A percentile compares a stretch with the other conserved stretches of the same genome.
Conservation (phyloP, 2,329 filamentous ascomycete genomes). For the Dothistroma septosporum region DNA sequence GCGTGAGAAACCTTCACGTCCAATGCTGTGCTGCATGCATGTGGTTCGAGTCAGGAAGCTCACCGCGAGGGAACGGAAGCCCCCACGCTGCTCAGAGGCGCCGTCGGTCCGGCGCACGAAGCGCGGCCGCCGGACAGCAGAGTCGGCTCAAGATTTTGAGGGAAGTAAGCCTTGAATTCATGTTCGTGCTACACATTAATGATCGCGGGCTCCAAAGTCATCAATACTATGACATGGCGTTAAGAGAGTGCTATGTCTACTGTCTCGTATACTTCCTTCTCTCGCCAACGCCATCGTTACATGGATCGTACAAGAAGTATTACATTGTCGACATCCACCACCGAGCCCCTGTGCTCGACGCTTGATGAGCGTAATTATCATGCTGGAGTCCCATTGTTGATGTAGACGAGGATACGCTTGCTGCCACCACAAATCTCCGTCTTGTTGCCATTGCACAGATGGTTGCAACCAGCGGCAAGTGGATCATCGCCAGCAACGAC, state of each 20-base stretch:
- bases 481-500: slow-evolving; percentile 21
- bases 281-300: neutral
- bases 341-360: no score
- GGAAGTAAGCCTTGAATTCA: neutral
- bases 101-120: neutral
- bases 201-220: neutral
- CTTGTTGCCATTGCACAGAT: slow-evolving; percentile 29
- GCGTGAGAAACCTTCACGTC: neutral
- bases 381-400: slow-evolving; percentile 1
- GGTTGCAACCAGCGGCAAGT: slow-evolving; percentile 27
- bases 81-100: neutral
- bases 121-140: neutral
- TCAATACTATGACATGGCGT: neutral
- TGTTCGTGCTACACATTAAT: neutral
- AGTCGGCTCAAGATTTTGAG: neutral
- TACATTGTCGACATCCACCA: neutral
- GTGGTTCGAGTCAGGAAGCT: neutral
- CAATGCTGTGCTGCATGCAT: no score
- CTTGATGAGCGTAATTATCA: neutral
- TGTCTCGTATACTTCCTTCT: neutral
- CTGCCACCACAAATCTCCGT: slow-evolving; percentile 33
- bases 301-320: neutral
- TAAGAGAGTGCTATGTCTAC: neutral
- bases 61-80: neutral
- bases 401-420: slow-evolving; percentile 26